Conservation (phyloP, 805 yeast genomes). For the Candida berthetii region DNA sequence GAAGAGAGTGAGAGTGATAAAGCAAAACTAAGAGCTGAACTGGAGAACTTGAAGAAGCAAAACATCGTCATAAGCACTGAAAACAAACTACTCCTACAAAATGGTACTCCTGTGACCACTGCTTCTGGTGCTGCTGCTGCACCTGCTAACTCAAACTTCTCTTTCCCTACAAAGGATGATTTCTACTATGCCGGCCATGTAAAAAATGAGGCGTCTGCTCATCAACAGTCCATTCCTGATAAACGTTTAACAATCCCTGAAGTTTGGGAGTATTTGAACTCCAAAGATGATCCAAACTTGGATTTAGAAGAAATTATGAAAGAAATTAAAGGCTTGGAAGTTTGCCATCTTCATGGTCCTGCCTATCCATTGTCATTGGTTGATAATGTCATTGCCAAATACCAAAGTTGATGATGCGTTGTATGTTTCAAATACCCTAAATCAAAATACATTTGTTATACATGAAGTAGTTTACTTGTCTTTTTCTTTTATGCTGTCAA, state of each 20-base stretch:
- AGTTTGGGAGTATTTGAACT: conserved; percentile 74
- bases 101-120: conserved; percentile 6
- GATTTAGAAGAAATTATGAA: conserved; percentile 57
- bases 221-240: conserved; percentile 25
- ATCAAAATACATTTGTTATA: too few relatives aligned
- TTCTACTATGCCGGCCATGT: conserved; percentile 16
- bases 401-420: too few relatives aligned
- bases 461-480: too few relatives aligned
- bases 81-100: conserved; percentile 46
- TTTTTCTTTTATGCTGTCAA: too few relatives aligned
- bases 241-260: conserved; percentile 67
- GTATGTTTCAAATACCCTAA: too few relatives aligned
- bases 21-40: conserved; percentile 36
- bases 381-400: conserved; percentile 26
- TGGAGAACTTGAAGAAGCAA: conserved; percentile 45
- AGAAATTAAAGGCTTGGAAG: conserved; percentile 57
- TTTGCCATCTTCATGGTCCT: conserved; percentile 78
- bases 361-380: conserved; percentile 46
- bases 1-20: conserved; percentile 51
- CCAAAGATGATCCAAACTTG: conserved; percentile 40
- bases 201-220: conserved; percentile 8
- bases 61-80: conserved; percentile 56
- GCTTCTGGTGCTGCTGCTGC: conserved; percentile 9
- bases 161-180: conserved; percentile 23
- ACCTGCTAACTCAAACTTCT: conserved; percentile 10